Percentiles rank a stretch among this genome's conserved stretches.
These are phyloP conservation scores for Aureobasidium mangrovei DNA, from an alignment of 2,329 filamentous ascomycete species.

Conservation along the genomic window DNA sequence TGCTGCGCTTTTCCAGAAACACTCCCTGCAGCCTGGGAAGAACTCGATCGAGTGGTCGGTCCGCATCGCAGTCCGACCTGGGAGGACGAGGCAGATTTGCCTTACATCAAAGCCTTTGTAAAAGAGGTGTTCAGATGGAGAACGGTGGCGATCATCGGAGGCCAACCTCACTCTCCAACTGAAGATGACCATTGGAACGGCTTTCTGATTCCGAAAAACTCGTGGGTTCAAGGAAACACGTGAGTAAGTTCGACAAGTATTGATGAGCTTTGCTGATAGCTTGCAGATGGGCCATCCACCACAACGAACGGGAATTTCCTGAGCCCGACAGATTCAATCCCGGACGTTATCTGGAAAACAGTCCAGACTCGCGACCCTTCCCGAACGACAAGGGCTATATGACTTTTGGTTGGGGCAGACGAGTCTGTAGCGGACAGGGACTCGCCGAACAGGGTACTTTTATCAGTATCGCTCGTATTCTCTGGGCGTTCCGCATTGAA, in stretches of 20 bases:
- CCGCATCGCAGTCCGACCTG: slow-evolving; percentile 26
- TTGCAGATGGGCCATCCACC: slow-evolving; percentile 22
- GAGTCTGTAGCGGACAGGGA: slow-evolving; percentile 46
- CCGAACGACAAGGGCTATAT: slow-evolving; percentile 37
- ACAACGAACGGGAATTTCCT: slow-evolving; percentile 16
- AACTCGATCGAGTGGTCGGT: slow-evolving; percentile 30
- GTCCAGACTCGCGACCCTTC: slow-evolving; percentile 37
- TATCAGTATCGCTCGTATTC: slow-evolving; percentile 47
- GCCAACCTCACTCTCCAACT: slow-evolving; percentile 42
- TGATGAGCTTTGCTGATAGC: slow-evolving; percentile 4
- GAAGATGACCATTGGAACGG: slow-evolving; percentile 23
- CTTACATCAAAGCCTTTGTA: slow-evolving; percentile 64
- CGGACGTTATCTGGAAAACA: slow-evolving; percentile 22
- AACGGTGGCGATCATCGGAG: slow-evolving; percentile 66
- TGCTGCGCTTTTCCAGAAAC: slow-evolving; percentile 39
- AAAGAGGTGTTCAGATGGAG: slow-evolving; percentile 69
- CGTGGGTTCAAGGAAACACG: slow-evolving; percentile 20
- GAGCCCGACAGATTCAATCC: slow-evolving; percentile 17
- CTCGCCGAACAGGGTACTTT: slow-evolving; percentile 53
- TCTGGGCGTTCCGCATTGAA: slow-evolving; percentile 50
- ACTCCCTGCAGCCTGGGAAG: slow-evolving; percentile 28
- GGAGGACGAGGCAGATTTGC: slow-evolving; percentile 55
- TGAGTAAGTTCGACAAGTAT: neutral
- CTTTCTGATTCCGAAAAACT: slow-evolving; percentile 21
- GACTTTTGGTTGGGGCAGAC: slow-evolving; percentile 49